Conservation (phyloP, 495 filamentous ascomycete genomes). For the Neurospora cerealis region DNA sequence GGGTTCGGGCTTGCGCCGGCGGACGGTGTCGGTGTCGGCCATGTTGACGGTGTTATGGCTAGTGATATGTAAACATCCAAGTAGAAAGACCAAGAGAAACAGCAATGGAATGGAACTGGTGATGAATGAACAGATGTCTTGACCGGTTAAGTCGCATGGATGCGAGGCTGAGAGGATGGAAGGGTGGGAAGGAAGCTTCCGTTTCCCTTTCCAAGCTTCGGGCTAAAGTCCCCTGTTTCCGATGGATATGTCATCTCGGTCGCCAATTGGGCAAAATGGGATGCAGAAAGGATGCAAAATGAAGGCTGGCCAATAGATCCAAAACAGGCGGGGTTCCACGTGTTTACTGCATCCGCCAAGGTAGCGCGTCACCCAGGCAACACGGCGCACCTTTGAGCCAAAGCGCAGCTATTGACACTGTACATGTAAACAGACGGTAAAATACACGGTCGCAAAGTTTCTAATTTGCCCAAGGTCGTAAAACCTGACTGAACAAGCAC, state of each 20-base stretch:
- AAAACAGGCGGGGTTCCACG: not conserved
- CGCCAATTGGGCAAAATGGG: not conserved
- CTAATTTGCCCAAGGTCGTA: not conserved
- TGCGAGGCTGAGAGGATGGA: conserved; percentile 7
- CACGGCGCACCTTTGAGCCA: not conserved
- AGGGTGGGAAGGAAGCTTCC: not conserved
- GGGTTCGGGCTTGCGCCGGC: conserved; percentile 22
- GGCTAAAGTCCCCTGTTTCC: not conserved
- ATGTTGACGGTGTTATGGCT: conserved; percentile 4
- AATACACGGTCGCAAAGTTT: not conserved
- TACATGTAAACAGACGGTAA: not conserved
- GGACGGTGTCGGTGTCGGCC: conserved; percentile 17
- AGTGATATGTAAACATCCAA: not conserved
- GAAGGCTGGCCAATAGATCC: not conserved
- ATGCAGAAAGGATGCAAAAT: not conserved
- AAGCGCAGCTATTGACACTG: not conserved
- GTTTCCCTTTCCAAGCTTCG: not conserved
- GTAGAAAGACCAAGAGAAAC: not conserved
- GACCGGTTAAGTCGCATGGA: conserved; percentile 1
- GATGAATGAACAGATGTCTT: conserved; percentile 14
- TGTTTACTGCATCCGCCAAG: not conserved
- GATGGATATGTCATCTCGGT: not conserved
- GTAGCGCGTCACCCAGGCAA: not conserved
- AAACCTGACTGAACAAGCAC: not conserved
- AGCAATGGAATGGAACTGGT: not conserved